These are phyloP conservation scores for Coemansia sp. DNA, from an alignment of 371 early-diverging fungal species.

Conservation along the genomic window DNA sequence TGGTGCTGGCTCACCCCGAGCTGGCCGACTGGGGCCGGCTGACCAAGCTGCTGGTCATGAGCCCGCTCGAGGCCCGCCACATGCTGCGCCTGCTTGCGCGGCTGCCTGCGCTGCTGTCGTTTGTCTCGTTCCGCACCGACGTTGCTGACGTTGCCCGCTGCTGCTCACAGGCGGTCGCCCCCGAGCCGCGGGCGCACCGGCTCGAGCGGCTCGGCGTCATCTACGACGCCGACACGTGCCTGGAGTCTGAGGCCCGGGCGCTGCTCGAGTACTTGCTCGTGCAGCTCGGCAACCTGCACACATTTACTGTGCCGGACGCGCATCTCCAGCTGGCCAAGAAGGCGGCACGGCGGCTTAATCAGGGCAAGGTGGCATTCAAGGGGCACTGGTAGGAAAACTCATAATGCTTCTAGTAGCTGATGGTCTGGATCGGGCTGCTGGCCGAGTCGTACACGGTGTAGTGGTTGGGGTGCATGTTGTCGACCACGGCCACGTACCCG, in stretches of 20 bases:
- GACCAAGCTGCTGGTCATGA: conserved; percentile 2
- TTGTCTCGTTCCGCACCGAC: conserved; percentile 5
- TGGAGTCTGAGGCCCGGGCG: background rate
- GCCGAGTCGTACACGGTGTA: conserved; percentile 22
- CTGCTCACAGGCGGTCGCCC: no score
- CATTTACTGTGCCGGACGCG: no score
- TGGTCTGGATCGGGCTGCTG: conserved; percentile 20
- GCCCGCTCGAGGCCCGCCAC: background rate
- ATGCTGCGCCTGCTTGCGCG: background rate
- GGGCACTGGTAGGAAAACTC: no score
- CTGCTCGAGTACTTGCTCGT: background rate
- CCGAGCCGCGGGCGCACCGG: background rate
- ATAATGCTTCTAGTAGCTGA: conserved; percentile 3
- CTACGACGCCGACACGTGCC: background rate
- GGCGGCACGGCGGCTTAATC: no score
- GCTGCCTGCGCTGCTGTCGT: background rate
- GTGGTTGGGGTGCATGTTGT: conserved; percentile 22
- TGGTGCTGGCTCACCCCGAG: background rate
- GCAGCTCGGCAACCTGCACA: no score
- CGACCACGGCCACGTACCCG: conserved; percentile 18
- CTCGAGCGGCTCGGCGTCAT: conserved; percentile 5
- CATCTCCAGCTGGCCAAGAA: no score
- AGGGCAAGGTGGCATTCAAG: no score
- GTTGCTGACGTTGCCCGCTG: background rate
- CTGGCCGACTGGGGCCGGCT: background rate